Evolutionary conservation across 495 filamentous ascomycete genomes (phyloP), one percentile per base, ranked within the genome.

Genomic region (Letharia lupina): DNA sequence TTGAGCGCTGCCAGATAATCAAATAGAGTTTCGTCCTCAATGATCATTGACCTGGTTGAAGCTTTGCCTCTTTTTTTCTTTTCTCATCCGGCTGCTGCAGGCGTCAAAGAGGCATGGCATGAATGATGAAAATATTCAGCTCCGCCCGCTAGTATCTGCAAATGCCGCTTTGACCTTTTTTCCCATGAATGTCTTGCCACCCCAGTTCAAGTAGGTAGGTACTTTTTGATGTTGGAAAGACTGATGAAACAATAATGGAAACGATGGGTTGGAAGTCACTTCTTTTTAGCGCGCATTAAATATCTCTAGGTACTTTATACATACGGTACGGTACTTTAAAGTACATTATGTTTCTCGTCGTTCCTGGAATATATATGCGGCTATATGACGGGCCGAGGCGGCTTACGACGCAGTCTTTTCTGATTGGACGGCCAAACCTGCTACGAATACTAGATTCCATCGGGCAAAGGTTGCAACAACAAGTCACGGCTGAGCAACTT

Each of bases 1-100:
- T 63, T 54, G 47, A 54, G 65, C 65, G 47, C 18, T 23, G 54
- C 4, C 39, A 66, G 33, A 11, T 56, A 52, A 44, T 28, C 31
- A 23, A 39, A 67, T 63, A 57, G 60, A 58, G 15, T 31, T 45
- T 56, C 41, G 31, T 31, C 48, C 57, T 65, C 0, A 9, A 54
- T 40, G 64, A 31, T 61, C 23, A 56, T 59, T 35, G 54, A 33
- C 23, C 48, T 31, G 23, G 23, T 28, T 28, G 48, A 52, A 57
- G 33, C 54, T 57, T 37, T 57, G 54, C 54, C 54, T 20, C 54
- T 39, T 37, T 39, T 18, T 6, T 4, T 1, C 7, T 8, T 0
- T 16, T 13, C 31, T 52, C 16, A 20, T 47, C 44, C 44, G 1
- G 23, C 48, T 52, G 48, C 48, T 20, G 40, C 39, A 47, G 31